Base-by-base conservation (phyloP, 73 alveolate species). In the Stentor coeruleus region DNA sequence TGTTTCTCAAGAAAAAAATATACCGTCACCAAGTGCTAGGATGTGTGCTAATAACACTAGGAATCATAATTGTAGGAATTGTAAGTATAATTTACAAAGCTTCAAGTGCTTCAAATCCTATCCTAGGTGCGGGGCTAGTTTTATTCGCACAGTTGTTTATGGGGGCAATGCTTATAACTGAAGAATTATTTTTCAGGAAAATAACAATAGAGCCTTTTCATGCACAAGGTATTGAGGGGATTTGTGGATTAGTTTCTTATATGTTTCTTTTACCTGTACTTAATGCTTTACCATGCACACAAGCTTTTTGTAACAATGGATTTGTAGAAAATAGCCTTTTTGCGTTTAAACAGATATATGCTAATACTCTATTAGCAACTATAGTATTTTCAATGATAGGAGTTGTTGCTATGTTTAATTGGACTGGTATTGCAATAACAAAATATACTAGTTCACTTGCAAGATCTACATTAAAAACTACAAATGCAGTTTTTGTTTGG, bases 401-500 rank as follows among this genome's bases (percentile, higher is more conserved):
- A 11, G 82, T 93, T 20, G 93, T 94, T 75, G 98, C 99, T 1
- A 58, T 83, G 74, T 92, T 94, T 86, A 94, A 94, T 79, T 85
- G 84, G 42, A 49, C 89, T 39, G 99, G 99, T 3, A 88, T 94
- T 60, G 72, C 92, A 14, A 91, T 92, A 37, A 92, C 99, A 74
- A 90, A 93, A 82, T 40, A 89, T 76, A 94, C 90, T 20, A 81
- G 95, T 6, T 88, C 99, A 49, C 90, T 96, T 3, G 81, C 94
- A 41, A 88, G 99, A 66, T 84, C 99, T 15, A 89, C 95, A n/a
- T 89, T 93, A 66, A 98, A 95, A 73, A 93, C 99, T 30, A 49
- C 86, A 40, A 66, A 96, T n/a, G 81, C 97, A 28, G 76, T 89
- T 39, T 15, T 89, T 3, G 84, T 93, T 77, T 93, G 98, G 96